These are phyloP conservation scores for Begonia peltatifolia DNA, from an alignment of 306 rosid species.

Conservation along the genomic window DNA sequence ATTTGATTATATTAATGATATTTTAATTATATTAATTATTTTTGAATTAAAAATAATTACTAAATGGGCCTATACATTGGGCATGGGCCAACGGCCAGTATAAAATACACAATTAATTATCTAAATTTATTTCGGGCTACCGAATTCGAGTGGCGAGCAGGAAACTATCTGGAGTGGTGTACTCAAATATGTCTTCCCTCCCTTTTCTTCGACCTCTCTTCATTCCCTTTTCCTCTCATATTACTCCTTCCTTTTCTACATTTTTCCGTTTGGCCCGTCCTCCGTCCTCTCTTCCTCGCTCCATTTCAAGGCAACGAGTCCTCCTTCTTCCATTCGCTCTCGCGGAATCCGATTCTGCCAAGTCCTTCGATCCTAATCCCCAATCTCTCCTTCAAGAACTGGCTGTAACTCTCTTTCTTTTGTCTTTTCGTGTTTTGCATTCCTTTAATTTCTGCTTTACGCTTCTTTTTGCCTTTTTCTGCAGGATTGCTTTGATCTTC, in stretches of 20 bases:
- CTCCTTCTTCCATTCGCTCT: conserved; percentile 38
- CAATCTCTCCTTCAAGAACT: conserved; percentile 46
- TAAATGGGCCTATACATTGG: too few relatives aligned
- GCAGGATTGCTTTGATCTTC: conserved; percentile 78
- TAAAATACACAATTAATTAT: too few relatives aligned
- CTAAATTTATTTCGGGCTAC: background rate
- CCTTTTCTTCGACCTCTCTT: conserved; percentile 22
- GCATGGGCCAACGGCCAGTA: too few relatives aligned
- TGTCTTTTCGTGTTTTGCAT: background rate
- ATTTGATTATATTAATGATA: too few relatives aligned
- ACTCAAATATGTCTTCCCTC: conserved; percentile 42
- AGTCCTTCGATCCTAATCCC: conserved; percentile 38
- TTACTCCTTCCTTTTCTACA: conserved; percentile 18
- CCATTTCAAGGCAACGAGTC: conserved; percentile 18
- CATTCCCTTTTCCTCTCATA: conserved; percentile 20
- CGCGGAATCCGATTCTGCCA: conserved; percentile 54
- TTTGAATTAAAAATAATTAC: too few relatives aligned
- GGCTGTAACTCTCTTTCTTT: conserved; percentile 28
- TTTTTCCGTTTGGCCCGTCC: conserved; percentile 16
- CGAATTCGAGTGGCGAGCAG: background rate
- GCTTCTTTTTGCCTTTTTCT: background rate
- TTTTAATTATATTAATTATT: too few relatives aligned
- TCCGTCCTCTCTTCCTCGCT: conserved; percentile 20
- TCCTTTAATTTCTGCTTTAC: background rate
- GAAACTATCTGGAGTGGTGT: background rate